Evolutionary conservation across 306 rosid species (phyloP).

Genomic region (Clitoria ternatea): DNA sequence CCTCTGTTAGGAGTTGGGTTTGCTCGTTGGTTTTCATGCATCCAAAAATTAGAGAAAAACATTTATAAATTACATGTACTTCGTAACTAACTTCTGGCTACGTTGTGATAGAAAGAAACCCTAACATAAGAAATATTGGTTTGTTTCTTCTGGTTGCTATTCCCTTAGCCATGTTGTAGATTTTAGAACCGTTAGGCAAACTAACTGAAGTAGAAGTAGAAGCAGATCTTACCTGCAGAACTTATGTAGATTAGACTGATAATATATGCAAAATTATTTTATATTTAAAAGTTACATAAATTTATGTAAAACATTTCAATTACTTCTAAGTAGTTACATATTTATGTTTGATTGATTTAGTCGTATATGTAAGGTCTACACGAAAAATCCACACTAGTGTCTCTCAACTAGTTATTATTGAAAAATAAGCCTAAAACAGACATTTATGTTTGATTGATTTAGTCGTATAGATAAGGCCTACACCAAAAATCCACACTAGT

Average conservation of each 20-base stretch:
- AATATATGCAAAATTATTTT: neutral
- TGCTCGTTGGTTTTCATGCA: neutral
- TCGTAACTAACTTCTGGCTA: neutral
- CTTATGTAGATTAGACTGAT: neutral
- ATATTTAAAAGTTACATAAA: neutral
- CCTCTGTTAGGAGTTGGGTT: neutral
- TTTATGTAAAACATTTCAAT: neutral
- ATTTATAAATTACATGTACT: neutral
- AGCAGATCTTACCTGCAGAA: neutral
- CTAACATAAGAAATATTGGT: neutral
- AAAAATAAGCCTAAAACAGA: neutral
- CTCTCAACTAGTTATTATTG: neutral
- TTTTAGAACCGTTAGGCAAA: neutral
- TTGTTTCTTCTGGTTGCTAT: neutral
- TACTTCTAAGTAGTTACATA: neutral
- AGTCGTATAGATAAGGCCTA: neutral
- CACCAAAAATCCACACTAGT: neutral
- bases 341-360: neutral
- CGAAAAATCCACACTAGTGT: neutral
- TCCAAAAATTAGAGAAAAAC: neutral
- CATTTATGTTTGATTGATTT: neutral
- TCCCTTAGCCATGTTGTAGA: neutral
- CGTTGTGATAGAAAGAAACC: neutral
- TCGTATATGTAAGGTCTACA: neutral
- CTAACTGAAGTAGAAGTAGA: too few species aligned